A percentile compares a stretch with the other conserved stretches of the same genome.
Evolutionary conservation across 495 filamentous ascomycete species (phyloP).

Genomic region (Mytilinidion resinicola): DNA sequence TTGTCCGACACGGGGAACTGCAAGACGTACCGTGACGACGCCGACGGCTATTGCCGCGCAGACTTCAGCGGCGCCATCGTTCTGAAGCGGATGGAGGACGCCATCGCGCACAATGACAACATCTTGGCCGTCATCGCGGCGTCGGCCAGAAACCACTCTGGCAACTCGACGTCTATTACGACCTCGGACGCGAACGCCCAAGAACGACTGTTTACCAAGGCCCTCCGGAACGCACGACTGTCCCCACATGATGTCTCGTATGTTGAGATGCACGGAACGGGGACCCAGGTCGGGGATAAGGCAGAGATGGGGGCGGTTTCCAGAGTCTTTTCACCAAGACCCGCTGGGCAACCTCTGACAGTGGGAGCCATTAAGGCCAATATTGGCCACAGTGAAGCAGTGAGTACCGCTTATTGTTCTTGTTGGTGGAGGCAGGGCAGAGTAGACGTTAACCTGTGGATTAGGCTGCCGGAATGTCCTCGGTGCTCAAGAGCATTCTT

Average conservation of each 20-base stretch:
- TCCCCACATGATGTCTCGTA: conserved; percentile 72
- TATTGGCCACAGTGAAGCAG: conserved; percentile 2
- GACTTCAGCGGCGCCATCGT: conserved; percentile 67
- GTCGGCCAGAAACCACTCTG: conserved; percentile 68
- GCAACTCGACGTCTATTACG: conserved; percentile 74
- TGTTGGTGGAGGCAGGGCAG: no score
- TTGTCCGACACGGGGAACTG: not conserved
- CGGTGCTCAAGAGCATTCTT: not conserved
- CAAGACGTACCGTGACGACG: conserved; percentile 62
- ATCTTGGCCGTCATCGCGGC: conserved; percentile 63
- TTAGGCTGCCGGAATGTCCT: not conserved
- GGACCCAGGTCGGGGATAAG: conserved; percentile 67
- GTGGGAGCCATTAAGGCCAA: conserved; percentile 6
- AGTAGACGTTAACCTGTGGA: not conserved
- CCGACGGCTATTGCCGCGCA: conserved; percentile 72
- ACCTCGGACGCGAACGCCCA: conserved; percentile 72
- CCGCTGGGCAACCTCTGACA: not conserved
- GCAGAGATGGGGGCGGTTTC: conserved; percentile 54
- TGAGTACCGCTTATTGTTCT: not conserved
- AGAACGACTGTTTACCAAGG: conserved; percentile 58
- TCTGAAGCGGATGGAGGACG: conserved; percentile 70
- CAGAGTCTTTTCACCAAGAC: conserved; percentile 12
- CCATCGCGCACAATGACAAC: conserved; percentile 64
- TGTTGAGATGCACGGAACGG: conserved; percentile 87
- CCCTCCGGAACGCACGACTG: conserved; percentile 62